Percentiles rank a stretch among this genome's conserved stretches.
Evolutionary conservation across 352 stramenopile genomes (phyloP).

Genomic region (Saprolegnia diclina): DNA sequence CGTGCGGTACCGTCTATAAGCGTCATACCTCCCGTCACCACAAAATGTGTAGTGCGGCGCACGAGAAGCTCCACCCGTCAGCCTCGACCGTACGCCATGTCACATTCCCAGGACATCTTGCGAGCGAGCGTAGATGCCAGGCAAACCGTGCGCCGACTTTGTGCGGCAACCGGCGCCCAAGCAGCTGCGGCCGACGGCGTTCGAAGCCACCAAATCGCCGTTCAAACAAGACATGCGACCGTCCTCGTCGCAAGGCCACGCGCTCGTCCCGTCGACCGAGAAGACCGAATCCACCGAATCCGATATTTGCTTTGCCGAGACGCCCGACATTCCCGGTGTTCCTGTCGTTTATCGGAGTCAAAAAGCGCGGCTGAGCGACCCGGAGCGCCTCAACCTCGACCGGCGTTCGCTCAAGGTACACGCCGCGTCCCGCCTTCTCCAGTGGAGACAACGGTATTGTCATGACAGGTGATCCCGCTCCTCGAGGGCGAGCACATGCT

Average conservation of each 20-base stretch:
- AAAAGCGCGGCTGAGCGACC: constrained; percentile 62
- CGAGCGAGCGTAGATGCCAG: no score
- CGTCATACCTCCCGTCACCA: no score
- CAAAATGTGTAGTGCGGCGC: not conserved
- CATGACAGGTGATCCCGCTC: constrained; percentile 52
- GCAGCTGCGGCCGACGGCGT: not conserved
- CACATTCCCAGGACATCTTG: no score
- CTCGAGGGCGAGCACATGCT: constrained; percentile 88
- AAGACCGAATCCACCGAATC: not conserved
- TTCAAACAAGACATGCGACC: not conserved
- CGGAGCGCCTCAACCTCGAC: constrained; percentile 87
- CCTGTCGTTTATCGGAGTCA: constrained; percentile 68
- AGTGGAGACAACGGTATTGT: constrained; percentile 2
- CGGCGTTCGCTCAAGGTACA: constrained; percentile 57
- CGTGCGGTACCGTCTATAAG: constrained; percentile 21
- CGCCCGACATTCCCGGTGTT: constrained; percentile 54
- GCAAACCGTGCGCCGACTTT: not conserved
- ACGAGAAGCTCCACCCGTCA: not conserved
- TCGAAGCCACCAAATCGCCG: not conserved
- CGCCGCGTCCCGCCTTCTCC: constrained; percentile 19
- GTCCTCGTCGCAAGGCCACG: not conserved
- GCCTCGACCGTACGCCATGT: not conserved
- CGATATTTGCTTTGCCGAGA: constrained; percentile 74
- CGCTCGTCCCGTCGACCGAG: not conserved
- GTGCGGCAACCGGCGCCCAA: not conserved